These are phyloP conservation scores for Castanea mollissima DNA, from an alignment of 306 rosid genomes.

Conservation along the genomic window DNA sequence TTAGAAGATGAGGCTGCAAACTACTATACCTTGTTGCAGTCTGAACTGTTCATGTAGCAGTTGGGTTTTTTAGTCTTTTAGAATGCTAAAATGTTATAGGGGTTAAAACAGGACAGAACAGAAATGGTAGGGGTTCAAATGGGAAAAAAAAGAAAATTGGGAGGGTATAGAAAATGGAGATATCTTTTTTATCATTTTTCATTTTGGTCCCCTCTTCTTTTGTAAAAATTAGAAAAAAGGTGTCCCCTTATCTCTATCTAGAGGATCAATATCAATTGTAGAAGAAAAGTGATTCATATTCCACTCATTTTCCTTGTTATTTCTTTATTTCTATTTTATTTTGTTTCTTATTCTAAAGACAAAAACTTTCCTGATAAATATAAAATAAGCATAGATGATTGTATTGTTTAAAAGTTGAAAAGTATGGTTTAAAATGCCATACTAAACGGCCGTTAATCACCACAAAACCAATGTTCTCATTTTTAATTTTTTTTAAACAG, in stretches of 20 bases:
- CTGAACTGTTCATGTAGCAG: conserved; percentile 64
- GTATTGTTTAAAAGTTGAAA: too few species aligned
- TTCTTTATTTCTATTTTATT: background rate
- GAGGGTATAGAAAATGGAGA: conserved; percentile 10
- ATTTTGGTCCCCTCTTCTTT: conserved; percentile 29
- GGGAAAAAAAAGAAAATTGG: background rate
- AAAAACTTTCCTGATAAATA: background rate
- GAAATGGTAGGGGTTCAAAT: background rate
- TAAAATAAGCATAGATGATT: too few species aligned
- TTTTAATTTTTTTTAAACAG: too few species aligned
- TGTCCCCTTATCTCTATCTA: background rate
- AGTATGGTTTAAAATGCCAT: too few species aligned
- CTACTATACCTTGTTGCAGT: conserved; percentile 63
- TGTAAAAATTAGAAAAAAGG: background rate
- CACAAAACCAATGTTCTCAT: too few species aligned
- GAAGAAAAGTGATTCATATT: conserved; percentile 18
- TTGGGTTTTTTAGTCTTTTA: background rate
- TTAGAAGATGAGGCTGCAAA: conserved; percentile 83
- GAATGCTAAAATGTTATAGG: background rate
- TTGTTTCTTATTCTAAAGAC: background rate
- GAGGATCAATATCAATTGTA: conserved; percentile 19
- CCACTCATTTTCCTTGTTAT: background rate
- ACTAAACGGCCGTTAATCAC: too few species aligned
- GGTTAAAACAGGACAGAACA: background rate
- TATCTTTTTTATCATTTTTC: conserved; percentile 8